phyloP scores from a whole-genome alignment of 371 early-diverging fungal species.

The Parasitella parasitica region DNA sequence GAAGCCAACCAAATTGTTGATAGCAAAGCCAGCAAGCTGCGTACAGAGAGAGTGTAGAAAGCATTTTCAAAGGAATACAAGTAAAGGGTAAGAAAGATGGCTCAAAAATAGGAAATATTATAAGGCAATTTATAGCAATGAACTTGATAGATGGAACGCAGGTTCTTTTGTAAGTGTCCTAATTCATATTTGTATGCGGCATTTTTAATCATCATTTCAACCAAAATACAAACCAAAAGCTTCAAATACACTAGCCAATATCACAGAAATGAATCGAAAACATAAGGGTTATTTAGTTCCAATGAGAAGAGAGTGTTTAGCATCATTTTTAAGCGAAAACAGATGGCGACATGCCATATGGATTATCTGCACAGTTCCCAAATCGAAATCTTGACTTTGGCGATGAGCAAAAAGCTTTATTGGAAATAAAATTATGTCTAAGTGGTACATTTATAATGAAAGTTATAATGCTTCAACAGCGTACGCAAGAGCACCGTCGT shows the following conservation, averaged over 20 bases:
- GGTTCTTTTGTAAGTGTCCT: constrained; percentile 25
- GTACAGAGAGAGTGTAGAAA: background rate
- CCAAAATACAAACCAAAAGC: background rate
- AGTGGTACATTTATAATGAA: constrained; percentile 58
- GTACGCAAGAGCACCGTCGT: constrained; percentile 8
- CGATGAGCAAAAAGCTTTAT: constrained; percentile 45
- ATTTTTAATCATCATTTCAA: background rate
- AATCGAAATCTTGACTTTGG: constrained; percentile 37
- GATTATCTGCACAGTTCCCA: constrained; percentile 41
- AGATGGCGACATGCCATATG: constrained; percentile 42
- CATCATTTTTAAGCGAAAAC: constrained; percentile 26
- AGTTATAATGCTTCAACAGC: constrained; percentile 34
- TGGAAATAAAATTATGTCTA: constrained; percentile 49
- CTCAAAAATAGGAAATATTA: too few relatives aligned
- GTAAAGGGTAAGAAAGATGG: too few relatives aligned
- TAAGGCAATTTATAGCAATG: too few relatives aligned
- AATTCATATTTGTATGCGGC: background rate
- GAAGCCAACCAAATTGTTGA: constrained; percentile 28
- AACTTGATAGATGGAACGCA: constrained; percentile 34
- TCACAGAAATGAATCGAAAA: constrained; percentile 40
- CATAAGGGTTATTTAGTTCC: constrained; percentile 5
- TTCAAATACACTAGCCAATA: constrained; percentile 26
- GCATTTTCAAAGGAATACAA: too few relatives aligned
- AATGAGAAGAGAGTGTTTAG: too few relatives aligned
- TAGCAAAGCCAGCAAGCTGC: constrained; percentile 4